Base-by-base conservation (phyloP, 139 green algal species). In the Gonium pectorale region DNA sequence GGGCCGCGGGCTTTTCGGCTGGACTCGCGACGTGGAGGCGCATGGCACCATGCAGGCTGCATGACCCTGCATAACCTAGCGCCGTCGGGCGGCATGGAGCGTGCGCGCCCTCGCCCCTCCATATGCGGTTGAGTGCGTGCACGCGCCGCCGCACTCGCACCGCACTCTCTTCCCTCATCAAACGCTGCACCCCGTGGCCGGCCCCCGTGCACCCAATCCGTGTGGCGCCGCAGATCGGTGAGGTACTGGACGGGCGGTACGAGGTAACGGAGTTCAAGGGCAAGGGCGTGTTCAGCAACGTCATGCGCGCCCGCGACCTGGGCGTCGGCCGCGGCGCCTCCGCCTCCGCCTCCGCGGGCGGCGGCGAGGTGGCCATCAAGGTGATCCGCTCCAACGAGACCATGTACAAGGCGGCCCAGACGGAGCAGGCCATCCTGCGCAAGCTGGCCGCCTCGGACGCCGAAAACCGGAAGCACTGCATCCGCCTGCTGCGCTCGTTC, bases 211-310 rank as follows among this genome's bases (percentile, higher is more conserved):
- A n/a, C n/a, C n/a, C n/a, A n/a, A n/a, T n/a, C n/a, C n/a, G n/a
- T n/a, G n/a, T n/a, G n/a, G n/a, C n/a, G n/a, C n/a, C 24, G 6
- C 31, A 95, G 93, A 93, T 97, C 40, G 94, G 97, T 38, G 97
- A 99, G 87, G 81, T 98, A 31, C 92, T 99, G 60, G 93, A 96
- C 46, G 85, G 74, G 13, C 90, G 96, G 15, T 98, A 98, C 80
- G 91, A 97, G 83, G 90, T 98, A 74, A 93, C 91, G 37, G 88
- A 92, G 29, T 92, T 43, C 86, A 92, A 92, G 41, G 92, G 98
- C 74, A 94, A 95, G 86, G 98, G 98, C 41, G 98, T 99, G 19
- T 99, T 99, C 90, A 94, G 83, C 59, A 96, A 90, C 21, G 98
- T 99, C 67, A 86, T 99, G 85, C 90, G 94, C 21, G 97, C 97